Percentiles rank a stretch among this genome's conserved stretches.
Conservation (phyloP, 257 asterid genomes). For the Solanum chiquidenum region DNA sequence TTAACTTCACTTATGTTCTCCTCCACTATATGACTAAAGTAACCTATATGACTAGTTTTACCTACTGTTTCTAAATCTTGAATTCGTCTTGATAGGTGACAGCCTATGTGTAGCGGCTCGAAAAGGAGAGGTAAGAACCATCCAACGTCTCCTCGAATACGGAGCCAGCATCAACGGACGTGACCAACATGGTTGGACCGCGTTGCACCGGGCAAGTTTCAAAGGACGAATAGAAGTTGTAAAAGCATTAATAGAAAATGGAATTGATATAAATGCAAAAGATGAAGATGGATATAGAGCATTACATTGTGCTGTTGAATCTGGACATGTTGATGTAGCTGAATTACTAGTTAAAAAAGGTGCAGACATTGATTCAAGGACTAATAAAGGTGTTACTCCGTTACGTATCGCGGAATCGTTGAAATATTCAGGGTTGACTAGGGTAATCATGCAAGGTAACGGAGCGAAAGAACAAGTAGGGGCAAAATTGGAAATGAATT, state of each 20-base stretch:
- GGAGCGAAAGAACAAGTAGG: constrained; percentile 21
- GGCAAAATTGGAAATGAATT: constrained; percentile 5
- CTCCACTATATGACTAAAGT: neutral
- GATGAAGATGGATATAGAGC: constrained; percentile 72
- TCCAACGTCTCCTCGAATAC: constrained; percentile 40
- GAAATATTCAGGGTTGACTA: constrained; percentile 45
- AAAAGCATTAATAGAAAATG: constrained; percentile 40
- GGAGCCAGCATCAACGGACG: constrained; percentile 62
- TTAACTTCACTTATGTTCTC: neutral
- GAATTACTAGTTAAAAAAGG: constrained; percentile 70
- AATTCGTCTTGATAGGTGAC: constrained; percentile 13
- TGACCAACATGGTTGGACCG: constrained; percentile 72
- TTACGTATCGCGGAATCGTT: constrained; percentile 51
- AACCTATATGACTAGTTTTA: neutral
- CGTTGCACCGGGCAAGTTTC: constrained; percentile 61
- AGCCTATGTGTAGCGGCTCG: constrained; percentile 45
- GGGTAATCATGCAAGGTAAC: constrained; percentile 50
- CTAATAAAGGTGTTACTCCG: constrained; percentile 48
- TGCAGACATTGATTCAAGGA: constrained; percentile 46
- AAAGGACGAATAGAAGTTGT: constrained; percentile 51
- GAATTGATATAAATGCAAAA: constrained; percentile 41
- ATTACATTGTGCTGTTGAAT: constrained; percentile 62
- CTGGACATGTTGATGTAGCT: constrained; percentile 50
- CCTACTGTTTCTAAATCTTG: neutral
- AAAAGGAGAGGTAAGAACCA: constrained; percentile 56